A percentile compares a stretch with the other conserved stretches of the same genome.
phyloP scores from a whole-genome alignment of 768 basidiomycete species.

The Amanita rubescens region DNA sequence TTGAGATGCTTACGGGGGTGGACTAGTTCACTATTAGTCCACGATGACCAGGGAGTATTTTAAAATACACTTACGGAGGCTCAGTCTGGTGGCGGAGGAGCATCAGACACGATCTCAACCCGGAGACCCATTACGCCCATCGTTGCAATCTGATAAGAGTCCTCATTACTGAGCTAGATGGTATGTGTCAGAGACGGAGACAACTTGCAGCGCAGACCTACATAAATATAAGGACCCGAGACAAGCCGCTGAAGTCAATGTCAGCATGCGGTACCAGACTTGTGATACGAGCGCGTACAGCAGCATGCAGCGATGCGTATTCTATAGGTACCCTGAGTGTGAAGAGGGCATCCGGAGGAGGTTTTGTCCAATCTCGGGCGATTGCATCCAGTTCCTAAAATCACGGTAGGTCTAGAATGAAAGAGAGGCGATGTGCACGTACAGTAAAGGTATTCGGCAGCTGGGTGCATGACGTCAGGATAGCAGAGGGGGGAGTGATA shows the following conservation, averaged over 20 bases:
- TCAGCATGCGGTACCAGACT: slow-evolving; percentile 13
- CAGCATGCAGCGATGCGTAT: slow-evolving; percentile 77
- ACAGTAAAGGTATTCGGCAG: slow-evolving; percentile 65
- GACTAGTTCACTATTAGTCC: slow-evolving; percentile 22
- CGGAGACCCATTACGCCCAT: slow-evolving; percentile 76
- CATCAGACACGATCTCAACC: slow-evolving; percentile 82
- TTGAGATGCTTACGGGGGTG: slow-evolving; percentile 37
- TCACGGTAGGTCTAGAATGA: slow-evolving; percentile 7
- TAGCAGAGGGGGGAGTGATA: slow-evolving; percentile 4
- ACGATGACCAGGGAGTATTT: slow-evolving; percentile 16
- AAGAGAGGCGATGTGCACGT: slow-evolving; percentile 18
- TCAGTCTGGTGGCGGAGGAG: slow-evolving; percentile 80
- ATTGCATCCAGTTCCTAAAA: slow-evolving; percentile 71
- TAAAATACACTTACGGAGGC: slow-evolving; percentile 54
- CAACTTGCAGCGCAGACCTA: slow-evolving; percentile 25
- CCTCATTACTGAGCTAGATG: slow-evolving; percentile 68
- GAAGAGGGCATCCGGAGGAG: slow-evolving; percentile 73
- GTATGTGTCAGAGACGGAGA: slow-evolving; percentile 11
- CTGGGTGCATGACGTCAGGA: slow-evolving; percentile 27
- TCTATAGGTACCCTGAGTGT: slow-evolving; percentile 80
- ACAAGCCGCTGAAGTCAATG: slow-evolving; percentile 54
- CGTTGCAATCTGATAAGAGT: slow-evolving; percentile 84
- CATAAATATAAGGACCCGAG: slow-evolving; percentile 79
- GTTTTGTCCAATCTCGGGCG: slow-evolving; percentile 82
- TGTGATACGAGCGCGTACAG: slow-evolving; percentile 41